Evolutionary conservation across 768 basidiomycete genomes (phyloP), one percentile per base, ranked within the genome.

Genomic region (Amanita brunnescens): DNA sequence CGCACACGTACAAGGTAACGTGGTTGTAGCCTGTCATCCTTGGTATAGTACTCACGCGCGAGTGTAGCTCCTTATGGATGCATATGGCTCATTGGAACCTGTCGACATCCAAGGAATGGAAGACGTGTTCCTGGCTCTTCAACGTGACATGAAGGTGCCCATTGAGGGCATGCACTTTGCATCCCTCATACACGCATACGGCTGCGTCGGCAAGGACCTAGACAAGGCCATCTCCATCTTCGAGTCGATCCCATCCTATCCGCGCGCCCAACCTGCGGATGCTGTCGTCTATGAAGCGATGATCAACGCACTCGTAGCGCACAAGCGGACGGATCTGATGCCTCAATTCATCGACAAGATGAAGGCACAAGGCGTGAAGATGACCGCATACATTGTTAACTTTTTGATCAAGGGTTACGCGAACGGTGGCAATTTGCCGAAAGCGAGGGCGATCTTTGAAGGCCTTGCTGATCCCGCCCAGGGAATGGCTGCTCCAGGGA

Each of bases 301-400:
- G 57, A 78, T 97, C 73, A 93, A 89, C 63, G 87, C 87, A 24
- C 70, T 94, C 37, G 82, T 91, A 41, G 83, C 81, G 3, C 80
- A 85, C 63, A 84, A 83, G 32, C 82, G 85, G 13, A 73, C 85
- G 47, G 91, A 93, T 56, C 78, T 93, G 41, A 76, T 93, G 21
- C 81, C 83, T 0, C 58, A 68, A 14, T 92, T 90, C 62, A 64
- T 86, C 32, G 62, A 69, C 29, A 78, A 79, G 52, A 80, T 97
- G 71, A 69, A 67, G 20, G 58, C 67, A 1, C 71, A 76, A 5
- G 80, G 81, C 29, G 80, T 93, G 6, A 86, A 87, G 59, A 85
- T 92, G 80, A 97, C 94, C 2, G 93, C 95, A 5, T 99, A 99
- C 67, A 88, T 97, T 57, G 87, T 86, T 23, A 97, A 97, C 70